phyloP scores from a whole-genome alignment of 1,284 basidiomycete species.

The Coniferiporia weirii region DNA sequence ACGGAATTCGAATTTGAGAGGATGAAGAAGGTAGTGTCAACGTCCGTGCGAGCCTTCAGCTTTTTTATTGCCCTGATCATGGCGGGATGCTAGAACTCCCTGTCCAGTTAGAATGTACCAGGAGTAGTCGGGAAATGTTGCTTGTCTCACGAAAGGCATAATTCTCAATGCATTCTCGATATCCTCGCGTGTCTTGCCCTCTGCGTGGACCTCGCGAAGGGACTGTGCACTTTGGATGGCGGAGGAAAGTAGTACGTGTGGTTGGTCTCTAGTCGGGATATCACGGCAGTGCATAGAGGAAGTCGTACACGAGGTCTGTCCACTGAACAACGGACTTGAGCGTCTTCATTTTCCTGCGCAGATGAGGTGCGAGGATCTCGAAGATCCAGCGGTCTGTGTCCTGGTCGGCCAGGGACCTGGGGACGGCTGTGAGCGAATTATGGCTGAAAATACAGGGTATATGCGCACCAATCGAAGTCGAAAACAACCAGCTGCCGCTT shows the following conservation, averaged over 20 bases:
- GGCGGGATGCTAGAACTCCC: slow-evolving; percentile 76
- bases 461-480: slow-evolving; percentile 91
- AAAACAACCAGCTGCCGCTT: slow-evolving; percentile 84
- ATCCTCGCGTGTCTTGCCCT: slow-evolving; percentile 66
- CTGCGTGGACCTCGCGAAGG: slow-evolving; percentile 64
- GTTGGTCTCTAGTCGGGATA: neutral
- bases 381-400: slow-evolving; percentile 97
- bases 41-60: slow-evolving; percentile 58
- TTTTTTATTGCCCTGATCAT: slow-evolving; percentile 85
- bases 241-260: neutral
- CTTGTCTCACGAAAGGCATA: slow-evolving; percentile 78
- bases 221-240: slow-evolving; percentile 56
- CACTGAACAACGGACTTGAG: slow-evolving; percentile 73
- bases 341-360: slow-evolving; percentile 80
- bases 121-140: no score
- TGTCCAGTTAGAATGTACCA: neutral
- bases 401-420: slow-evolving; percentile 87
- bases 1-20: slow-evolving; percentile 93
- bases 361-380: slow-evolving; percentile 82
- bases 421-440: slow-evolving; percentile 4
- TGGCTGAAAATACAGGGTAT: neutral
- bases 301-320: slow-evolving; percentile 88
- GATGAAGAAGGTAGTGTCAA: slow-evolving; percentile 80
- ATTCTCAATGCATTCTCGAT: slow-evolving; percentile 74
- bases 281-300: neutral